phyloP scores from a whole-genome alignment of 78 protist genomes.

The Cavenderia fasciculata region DNA sequence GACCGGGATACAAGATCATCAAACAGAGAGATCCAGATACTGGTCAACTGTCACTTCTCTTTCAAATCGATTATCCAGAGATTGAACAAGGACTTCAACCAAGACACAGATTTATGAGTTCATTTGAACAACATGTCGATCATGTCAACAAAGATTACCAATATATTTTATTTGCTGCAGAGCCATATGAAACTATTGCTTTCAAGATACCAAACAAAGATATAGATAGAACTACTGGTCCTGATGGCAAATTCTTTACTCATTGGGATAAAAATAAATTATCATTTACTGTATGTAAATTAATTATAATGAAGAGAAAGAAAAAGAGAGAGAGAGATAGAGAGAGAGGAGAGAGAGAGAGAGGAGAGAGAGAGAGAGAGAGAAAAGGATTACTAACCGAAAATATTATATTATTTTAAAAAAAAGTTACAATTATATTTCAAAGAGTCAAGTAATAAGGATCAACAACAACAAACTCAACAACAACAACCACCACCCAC shows the following conservation, averaged over 20 bases:
- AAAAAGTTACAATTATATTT: slow-evolving; percentile 23
- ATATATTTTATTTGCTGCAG: slow-evolving; percentile 98
- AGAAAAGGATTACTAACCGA: not conserved
- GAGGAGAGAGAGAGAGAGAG: too few species aligned
- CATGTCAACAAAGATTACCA: slow-evolving; percentile 84
- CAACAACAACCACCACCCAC: not conserved
- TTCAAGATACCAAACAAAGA: slow-evolving; percentile 95
- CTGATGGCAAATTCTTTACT: slow-evolving; percentile 74
- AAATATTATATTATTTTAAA: not conserved
- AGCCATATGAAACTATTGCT: slow-evolving; percentile 98
- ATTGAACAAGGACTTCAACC: slow-evolving; percentile 96
- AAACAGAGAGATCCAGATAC: slow-evolving; percentile 78
- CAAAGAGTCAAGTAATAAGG: too few species aligned
- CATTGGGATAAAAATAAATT: slow-evolving; percentile 68
- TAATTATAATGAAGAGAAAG: not conserved
- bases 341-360: too few species aligned
- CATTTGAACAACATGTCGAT: slow-evolving; percentile 97
- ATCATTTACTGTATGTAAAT: slow-evolving; percentile 50
- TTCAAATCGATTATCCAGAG: slow-evolving; percentile 96
- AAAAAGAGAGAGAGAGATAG: too few species aligned
- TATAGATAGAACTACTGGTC: slow-evolving; percentile 70
- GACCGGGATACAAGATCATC: slow-evolving; percentile 94
- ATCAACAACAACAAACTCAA: not conserved
- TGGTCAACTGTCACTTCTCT: slow-evolving; percentile 70
- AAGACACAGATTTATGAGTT: slow-evolving; percentile 96